Evolutionary conservation across 441 rosid species (phyloP), one percentile per base, ranked within the genome.

Genomic region (Erodium moschatum): DNA sequence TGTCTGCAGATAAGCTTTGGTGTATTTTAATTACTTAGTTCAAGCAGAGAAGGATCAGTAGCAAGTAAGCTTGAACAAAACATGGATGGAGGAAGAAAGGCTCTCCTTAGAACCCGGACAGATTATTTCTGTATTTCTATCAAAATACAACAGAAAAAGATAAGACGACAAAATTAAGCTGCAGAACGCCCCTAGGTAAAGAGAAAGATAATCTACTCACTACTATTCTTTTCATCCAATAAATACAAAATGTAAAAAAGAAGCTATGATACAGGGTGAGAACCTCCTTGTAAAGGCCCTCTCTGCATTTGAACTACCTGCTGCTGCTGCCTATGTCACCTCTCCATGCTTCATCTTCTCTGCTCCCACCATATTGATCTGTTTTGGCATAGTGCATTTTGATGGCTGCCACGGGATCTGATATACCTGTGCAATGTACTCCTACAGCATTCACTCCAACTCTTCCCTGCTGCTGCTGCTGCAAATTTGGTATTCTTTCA

Each of bases 381-480:
- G 78, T 67, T 77, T 84, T 82, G 0, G 87, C 81, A 50, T 70
- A 83, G 44, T 85, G 96, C 83, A 74, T 76, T 66, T 79, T 79
- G 19, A 89, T 77, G 65, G 89, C 90, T 0, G 83, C 82, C 79
- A 89, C 89, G 0, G 89, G 87, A 74, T 87, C 90, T 0, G 89
- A 84, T 44, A 88, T 77, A 10, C 75, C 80, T 0, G 76, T 69
- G 66, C 85, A 77, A 0, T 15, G 21, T 15, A n/a, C 84, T 19
- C 85, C 74, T 1, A 78, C 77, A 1, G 78, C 84, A 69, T 80
- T 82, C 79, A 81, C 68, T n/a, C 86, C 85, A 2, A 83, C 80
- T 42, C 75, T 12, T 31, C 11, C 27, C 13, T 58, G 63, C 63
- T 19, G 63, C 64, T 60, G 87, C 78, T 83, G 91, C 82, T 79